A percentile compares a stretch with the other conserved stretches of the same genome.
Conservation (phyloP, 192 early-diverging fungal genomes). For the Podila clonocystis region DNA sequence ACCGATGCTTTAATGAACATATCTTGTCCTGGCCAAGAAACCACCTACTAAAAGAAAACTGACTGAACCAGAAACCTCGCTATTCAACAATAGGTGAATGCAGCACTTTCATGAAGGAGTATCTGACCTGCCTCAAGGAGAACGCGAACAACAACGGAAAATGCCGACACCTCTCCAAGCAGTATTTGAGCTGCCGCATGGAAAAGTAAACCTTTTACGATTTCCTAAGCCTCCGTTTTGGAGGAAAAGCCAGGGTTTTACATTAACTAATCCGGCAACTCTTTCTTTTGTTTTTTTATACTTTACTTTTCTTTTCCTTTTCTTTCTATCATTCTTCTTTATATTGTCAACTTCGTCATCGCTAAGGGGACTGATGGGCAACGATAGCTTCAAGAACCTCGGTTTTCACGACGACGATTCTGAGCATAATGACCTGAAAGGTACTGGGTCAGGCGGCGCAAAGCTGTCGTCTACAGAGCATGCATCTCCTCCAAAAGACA, state of each 20-base stretch:
- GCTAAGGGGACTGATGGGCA: constrained; percentile 71
- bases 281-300: constrained; percentile 13
- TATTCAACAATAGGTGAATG: constrained; percentile 72
- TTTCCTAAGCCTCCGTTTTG: not conserved
- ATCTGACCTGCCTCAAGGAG: constrained; percentile 80
- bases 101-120: constrained; percentile 78
- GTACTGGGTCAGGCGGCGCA: not conserved
- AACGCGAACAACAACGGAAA: constrained; percentile 75
- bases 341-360: constrained; percentile 7
- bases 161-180: constrained; percentile 79
- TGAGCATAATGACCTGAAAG: constrained; percentile 5
- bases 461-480: not conserved
- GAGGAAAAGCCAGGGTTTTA: too few relatives aligned
- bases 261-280: not conserved
- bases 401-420: constrained; percentile 68
- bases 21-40: not conserved
- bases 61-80: not conserved
- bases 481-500: not conserved
- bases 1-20: not conserved
- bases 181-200: constrained; percentile 93
- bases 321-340: constrained; percentile 17
- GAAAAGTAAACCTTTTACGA: constrained; percentile 65
- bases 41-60: not conserved
- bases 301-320: not conserved
- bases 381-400: constrained; percentile 72